Evolutionary conservation across 2,329 filamentous ascomycete genomes (phyloP).

Genomic region (Phoma sp.): DNA sequence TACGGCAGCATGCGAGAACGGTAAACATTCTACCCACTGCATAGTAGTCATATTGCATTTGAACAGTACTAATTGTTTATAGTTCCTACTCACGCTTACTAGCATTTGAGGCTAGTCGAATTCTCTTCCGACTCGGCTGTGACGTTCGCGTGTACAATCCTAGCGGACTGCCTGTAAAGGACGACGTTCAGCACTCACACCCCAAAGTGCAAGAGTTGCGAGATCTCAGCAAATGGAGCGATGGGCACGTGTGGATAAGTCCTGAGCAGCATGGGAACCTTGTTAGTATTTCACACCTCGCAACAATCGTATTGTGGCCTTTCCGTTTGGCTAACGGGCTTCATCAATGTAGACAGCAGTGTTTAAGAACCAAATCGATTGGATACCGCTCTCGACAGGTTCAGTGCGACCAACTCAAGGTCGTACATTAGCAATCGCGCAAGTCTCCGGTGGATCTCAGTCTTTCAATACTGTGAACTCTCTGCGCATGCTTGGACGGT

Average conservation of each 20-base stretch:
- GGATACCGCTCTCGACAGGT: constrained; percentile 72
- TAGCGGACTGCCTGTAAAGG: constrained; percentile 65
- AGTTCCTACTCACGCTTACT: constrained; percentile 62
- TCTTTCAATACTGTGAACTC: constrained; percentile 73
- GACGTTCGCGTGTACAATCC: constrained; percentile 71
- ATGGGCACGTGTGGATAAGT: constrained; percentile 71
- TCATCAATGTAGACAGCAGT: constrained; percentile 44
- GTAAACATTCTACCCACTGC: too few relatives aligned
- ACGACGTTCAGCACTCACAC: constrained; percentile 65
- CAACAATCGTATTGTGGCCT: background rate
- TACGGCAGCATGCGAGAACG: constrained; percentile 64
- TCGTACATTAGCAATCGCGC: constrained; percentile 67
- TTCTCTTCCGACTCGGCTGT: constrained; percentile 69
- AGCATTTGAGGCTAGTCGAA: constrained; percentile 65
- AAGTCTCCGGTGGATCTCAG: constrained; percentile 70
- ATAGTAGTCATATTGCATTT: background rate
- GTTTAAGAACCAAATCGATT: constrained; percentile 76
- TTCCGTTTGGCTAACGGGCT: background rate
- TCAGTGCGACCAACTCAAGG: too few relatives aligned
- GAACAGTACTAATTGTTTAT: background rate
- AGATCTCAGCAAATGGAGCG: constrained; percentile 67
- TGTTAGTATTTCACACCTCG: background rate
- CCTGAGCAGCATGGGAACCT: constrained; percentile 72
- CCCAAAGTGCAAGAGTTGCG: constrained; percentile 69
- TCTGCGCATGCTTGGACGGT: constrained; percentile 69